phyloP scores from a whole-genome alignment of 371 early-diverging fungal genomes.

The Circinella umbellata region DNA sequence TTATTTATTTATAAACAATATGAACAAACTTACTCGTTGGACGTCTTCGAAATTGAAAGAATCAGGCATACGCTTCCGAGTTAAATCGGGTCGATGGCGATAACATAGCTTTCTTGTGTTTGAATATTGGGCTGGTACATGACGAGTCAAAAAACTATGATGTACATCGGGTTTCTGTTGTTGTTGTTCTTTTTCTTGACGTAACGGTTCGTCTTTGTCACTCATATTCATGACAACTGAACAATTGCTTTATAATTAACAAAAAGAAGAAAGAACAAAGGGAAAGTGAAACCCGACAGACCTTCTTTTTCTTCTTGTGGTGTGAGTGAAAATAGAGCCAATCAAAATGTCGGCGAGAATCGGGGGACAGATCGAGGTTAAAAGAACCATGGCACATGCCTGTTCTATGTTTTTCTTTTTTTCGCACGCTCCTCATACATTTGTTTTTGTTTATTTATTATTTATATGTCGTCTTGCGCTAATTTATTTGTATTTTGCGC shows the following conservation, averaged over 20 bases:
- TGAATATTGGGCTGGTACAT: conserved; percentile 47
- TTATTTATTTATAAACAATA: neutral
- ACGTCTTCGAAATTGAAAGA: conserved; percentile 25
- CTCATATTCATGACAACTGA: conserved; percentile 4
- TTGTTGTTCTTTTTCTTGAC: neutral
- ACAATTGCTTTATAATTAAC: neutral
- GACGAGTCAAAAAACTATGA: conserved; percentile 44
- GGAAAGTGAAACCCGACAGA: neutral
- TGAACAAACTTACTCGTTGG: conserved; percentile 13
- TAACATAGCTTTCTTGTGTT: conserved; percentile 35
- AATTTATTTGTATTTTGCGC: too few species aligned
- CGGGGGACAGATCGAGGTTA: too few species aligned
- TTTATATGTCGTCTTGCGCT: too few species aligned
- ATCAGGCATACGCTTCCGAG: conserved; percentile 30
- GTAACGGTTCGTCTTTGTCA: conserved; percentile 17
- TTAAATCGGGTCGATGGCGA: conserved; percentile 37
- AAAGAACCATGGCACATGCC: too few species aligned
- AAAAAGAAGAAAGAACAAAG: neutral
- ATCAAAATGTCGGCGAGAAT: too few species aligned
- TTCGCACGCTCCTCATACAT: too few species aligned
- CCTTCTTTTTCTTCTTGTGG: too few species aligned
- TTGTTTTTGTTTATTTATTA: too few species aligned
- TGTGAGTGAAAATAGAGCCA: too few species aligned
- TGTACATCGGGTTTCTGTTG: conserved; percentile 10
- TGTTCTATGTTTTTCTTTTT: too few species aligned